Percentiles rank a stretch among this genome's conserved stretches.
Conservation (phyloP, 148 eudicot genomes). For the Vaccinium darrowii region DNA sequence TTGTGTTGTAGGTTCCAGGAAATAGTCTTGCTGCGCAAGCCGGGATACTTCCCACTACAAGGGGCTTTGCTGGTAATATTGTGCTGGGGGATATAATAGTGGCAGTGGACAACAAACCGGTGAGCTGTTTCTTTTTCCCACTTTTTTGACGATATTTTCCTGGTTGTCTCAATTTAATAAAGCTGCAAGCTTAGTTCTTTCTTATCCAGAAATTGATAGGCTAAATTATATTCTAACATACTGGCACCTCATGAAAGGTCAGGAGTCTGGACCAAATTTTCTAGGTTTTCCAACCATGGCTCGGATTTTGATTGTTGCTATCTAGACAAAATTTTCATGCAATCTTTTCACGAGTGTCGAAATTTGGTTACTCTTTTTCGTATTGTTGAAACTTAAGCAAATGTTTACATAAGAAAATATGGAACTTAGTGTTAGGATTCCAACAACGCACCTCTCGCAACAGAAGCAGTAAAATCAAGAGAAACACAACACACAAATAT, state of each 20-base stretch:
- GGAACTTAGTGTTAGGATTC: too few relatives aligned
- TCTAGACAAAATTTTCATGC: too few relatives aligned
- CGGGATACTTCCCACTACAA: constrained; percentile 80
- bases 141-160: background rate
- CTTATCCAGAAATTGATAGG: background rate
- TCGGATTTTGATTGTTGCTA: too few relatives aligned
- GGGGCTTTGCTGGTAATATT: constrained; percentile 97
- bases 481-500: too few relatives aligned
- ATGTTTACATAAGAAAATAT: background rate
- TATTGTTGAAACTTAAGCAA: background rate
- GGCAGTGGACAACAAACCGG: constrained; percentile 76
- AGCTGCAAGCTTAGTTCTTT: background rate
- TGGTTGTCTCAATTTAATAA: background rate
- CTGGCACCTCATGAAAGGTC: background rate
- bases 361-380: background rate
- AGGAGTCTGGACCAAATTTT: too few relatives aligned
- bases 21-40: constrained; percentile 91
- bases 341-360: too few relatives aligned
- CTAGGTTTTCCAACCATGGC: too few relatives aligned
- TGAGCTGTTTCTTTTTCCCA: constrained; percentile 38
- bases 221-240: background rate
- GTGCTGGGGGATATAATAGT: constrained; percentile 83
- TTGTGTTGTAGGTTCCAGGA: constrained; percentile 64
- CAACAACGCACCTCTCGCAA: too few relatives aligned
- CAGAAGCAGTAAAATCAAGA: too few relatives aligned